Evolutionary conservation across 2,329 filamentous ascomycete species (phyloP).

Genomic region (Huntiella abstrusa): DNA sequence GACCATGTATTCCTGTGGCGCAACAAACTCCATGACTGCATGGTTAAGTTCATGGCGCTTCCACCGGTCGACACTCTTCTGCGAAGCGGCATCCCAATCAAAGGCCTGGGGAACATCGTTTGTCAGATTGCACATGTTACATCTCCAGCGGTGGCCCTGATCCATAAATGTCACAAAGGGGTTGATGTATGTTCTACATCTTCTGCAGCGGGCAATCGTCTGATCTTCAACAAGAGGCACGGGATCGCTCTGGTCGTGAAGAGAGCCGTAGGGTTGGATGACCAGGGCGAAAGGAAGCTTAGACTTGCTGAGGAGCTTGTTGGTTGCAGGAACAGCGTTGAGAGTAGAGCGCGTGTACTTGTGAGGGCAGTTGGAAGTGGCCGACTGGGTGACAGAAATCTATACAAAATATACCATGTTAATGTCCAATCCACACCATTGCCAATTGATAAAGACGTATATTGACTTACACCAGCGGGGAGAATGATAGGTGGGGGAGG

Average conservation of each 20-base stretch:
- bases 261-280: conserved; percentile 83
- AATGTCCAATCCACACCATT: neutral
- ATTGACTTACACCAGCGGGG: conserved; percentile 63
- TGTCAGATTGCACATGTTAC: conserved; percentile 98
- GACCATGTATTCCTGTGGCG: conserved; percentile 98
- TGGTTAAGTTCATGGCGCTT: conserved; percentile 85
- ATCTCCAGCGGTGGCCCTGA: conserved; percentile 93
- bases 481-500: conserved; percentile 81
- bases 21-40: conserved; percentile 92
- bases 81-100: conserved; percentile 86
- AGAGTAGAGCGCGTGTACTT: conserved; percentile 92
- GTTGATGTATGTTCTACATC: conserved; percentile 95
- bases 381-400: conserved; percentile 82
- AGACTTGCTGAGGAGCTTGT: conserved; percentile 89
- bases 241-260: conserved; percentile 82
- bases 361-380: conserved; percentile 73
- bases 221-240: conserved; percentile 90
- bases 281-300: conserved; percentile 88
- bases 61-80: conserved; percentile 85
- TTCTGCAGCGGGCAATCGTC: conserved; percentile 87
- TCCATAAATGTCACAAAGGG: conserved; percentile 93
- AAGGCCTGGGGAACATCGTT: conserved; percentile 99
- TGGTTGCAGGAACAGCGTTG: conserved; percentile 81
- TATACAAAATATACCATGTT: conserved; percentile 19
- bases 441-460: neutral